A percentile compares a stretch with the other conserved stretches of the same genome.
These are phyloP conservation scores for Dendrostoma leiphaemia DNA, from an alignment of 2,329 filamentous ascomycete genomes.

Conservation along the genomic window DNA sequence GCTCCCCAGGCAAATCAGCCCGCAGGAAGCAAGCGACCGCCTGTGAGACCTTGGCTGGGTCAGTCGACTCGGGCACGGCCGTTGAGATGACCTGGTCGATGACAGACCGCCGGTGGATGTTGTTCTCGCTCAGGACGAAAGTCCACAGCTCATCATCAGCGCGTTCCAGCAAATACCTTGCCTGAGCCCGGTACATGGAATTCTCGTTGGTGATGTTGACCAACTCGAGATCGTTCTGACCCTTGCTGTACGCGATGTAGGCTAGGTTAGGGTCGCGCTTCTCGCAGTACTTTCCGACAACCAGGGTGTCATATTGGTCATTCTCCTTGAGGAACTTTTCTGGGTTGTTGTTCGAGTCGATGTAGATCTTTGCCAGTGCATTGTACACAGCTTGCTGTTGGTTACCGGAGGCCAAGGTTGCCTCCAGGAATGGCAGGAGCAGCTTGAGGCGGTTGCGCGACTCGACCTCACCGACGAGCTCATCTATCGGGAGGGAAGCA, in stretches of 20 bases:
- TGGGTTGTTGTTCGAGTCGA: conserved; percentile 96
- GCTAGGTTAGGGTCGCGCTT: conserved; percentile 96
- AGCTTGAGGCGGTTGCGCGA: conserved; percentile 93
- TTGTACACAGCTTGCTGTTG: conserved; percentile 97
- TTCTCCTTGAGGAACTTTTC: conserved; percentile 98
- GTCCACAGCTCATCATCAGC: conserved; percentile 88
- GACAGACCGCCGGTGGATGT: conserved; percentile 88
- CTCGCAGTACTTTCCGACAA: conserved; percentile 96
- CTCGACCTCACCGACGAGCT: conserved; percentile 93
- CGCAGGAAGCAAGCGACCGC: conserved; percentile 92
- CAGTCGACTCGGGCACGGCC: conserved; percentile 86
- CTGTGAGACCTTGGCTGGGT: conserved; percentile 91
- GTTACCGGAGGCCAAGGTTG: conserved; percentile 83
- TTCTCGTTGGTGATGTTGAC: conserved; percentile 99
- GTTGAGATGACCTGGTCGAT: conserved; percentile 96
- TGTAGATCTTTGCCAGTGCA: conserved; percentile 98
- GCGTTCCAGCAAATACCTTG: conserved; percentile 88
- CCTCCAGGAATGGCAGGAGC: conserved; percentile 91
- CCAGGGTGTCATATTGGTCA: conserved; percentile 89
- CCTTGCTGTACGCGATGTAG: conserved; percentile 93
- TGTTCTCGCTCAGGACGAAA: conserved; percentile 94
- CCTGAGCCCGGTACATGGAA: conserved; percentile 99
- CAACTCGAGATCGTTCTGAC: conserved; percentile 94
- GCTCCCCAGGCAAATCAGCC: conserved; percentile 85
- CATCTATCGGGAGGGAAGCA: conserved; percentile 84